A percentile compares a stretch with the other conserved stretches of the same genome.
Conservation (phyloP, 257 asterid genomes). For the Fraxinus anomala region DNA sequence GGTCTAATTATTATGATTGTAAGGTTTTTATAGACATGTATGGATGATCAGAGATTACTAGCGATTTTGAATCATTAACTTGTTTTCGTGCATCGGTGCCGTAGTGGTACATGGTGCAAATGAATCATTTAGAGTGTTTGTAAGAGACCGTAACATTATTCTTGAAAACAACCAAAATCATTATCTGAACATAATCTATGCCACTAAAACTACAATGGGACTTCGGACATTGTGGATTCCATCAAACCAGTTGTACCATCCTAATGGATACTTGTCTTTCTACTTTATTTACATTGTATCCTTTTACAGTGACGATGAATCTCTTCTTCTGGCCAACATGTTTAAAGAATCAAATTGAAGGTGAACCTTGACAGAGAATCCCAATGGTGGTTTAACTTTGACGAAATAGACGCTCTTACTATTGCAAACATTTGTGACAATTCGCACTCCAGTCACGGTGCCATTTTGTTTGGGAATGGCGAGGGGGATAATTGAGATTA, state of each 20-base stretch:
- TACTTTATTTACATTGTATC: conserved; percentile 22
- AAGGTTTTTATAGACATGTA: too few species aligned
- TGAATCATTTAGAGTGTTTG: too few species aligned
- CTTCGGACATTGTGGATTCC: conserved; percentile 55
- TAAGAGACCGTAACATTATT: too few species aligned
- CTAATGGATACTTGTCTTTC: conserved; percentile 46
- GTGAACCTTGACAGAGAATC: conserved; percentile 64
- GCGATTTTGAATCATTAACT: too few species aligned
- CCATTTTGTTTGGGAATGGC: conserved; percentile 62
- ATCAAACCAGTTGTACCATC: conserved; percentile 66
- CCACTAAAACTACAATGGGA: conserved; percentile 51
- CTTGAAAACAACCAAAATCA: too few species aligned
- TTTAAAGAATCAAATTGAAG: conserved; percentile 54
- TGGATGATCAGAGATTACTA: too few species aligned
- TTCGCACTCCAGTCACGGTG: conserved; percentile 46
- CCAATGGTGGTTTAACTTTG: conserved; percentile 59
- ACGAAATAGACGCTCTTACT: conserved; percentile 51
- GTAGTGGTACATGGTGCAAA: too few species aligned
- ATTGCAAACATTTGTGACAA: conserved; percentile 71
- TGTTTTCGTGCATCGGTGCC: too few species aligned
- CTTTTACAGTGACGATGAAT: conserved; percentile 61
- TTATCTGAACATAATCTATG: conserved; percentile 18
- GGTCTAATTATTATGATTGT: too few species aligned
- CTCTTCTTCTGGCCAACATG: conserved; percentile 51
- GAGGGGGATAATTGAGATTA: conserved; percentile 75